Percentiles rank a stretch among this genome's conserved stretches.
Evolutionary conservation across 768 basidiomycete genomes (phyloP).

Genomic region (Baorangia bicolor): DNA sequence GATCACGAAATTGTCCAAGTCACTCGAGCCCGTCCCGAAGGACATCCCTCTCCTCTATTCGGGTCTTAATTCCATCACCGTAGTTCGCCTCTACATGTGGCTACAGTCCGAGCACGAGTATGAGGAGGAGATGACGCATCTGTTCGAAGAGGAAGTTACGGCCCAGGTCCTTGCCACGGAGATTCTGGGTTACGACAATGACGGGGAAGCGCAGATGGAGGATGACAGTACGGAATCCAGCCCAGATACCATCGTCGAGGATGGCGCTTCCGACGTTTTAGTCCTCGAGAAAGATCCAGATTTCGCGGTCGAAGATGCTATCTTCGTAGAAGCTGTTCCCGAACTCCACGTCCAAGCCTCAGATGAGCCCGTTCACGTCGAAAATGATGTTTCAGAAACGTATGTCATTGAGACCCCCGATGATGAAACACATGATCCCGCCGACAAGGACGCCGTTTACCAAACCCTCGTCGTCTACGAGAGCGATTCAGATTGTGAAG

Average conservation of each 20-base stretch:
- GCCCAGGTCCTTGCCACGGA: conserved; percentile 31
- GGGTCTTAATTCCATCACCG: conserved; percentile 32
- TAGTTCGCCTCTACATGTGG: conserved; percentile 33
- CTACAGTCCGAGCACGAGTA: conserved; percentile 32
- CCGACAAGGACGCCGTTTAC: neutral
- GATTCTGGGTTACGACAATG: conserved; percentile 13
- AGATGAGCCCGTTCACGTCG: neutral
- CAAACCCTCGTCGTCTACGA: conserved; percentile 10
- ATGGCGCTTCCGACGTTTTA: conserved; percentile 5
- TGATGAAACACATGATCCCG: neutral
- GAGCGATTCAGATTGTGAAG: neutral
- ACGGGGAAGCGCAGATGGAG: neutral
- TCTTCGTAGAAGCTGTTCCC: neutral
- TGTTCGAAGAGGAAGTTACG: conserved; percentile 35
- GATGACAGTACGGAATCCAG: conserved; percentile 1
- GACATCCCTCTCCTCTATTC: conserved; percentile 36
- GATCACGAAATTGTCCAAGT: conserved; percentile 31
- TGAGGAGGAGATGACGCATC: conserved; percentile 29
- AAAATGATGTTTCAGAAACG: neutral
- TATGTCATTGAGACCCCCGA: neutral
- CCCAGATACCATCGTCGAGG: conserved; percentile 13
- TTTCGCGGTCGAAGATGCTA: neutral
- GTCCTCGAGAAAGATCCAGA: conserved; percentile 8
- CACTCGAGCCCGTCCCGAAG: conserved; percentile 27
- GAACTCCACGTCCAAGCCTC: neutral